Conservation (phyloP, 371 early-diverging fungal genomes). For the Neoconidiobolus thromboides region DNA sequence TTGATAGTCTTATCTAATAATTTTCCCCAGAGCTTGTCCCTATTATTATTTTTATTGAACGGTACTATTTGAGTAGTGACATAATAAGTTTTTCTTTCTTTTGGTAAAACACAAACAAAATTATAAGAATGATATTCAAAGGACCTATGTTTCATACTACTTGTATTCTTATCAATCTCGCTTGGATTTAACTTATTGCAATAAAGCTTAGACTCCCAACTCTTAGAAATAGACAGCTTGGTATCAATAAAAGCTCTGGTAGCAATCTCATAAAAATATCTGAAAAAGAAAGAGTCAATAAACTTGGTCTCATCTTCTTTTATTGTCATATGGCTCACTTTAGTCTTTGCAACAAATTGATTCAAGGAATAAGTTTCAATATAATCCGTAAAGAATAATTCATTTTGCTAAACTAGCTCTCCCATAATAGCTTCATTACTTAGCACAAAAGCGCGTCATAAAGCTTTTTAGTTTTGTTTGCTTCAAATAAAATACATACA, state of each 20-base stretch:
- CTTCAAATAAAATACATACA: slow-evolving; percentile 12
- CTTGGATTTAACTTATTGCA: slow-evolving; percentile 10
- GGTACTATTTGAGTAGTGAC: slow-evolving; percentile 20
- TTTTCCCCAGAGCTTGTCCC: no score
- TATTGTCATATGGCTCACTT: slow-evolving; percentile 14
- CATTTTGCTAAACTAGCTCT: slow-evolving; percentile 23
- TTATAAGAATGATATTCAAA: slow-evolving; percentile 22
- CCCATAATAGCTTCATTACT: slow-evolving; percentile 24
- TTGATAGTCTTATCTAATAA: not conserved
- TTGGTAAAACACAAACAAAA: slow-evolving; percentile 20
- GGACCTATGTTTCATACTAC: slow-evolving; percentile 9
- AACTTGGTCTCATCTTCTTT: slow-evolving; percentile 13
- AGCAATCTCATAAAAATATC: slow-evolving; percentile 8
- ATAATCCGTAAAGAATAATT: slow-evolving; percentile 23
- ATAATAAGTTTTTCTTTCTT: slow-evolving; percentile 17
- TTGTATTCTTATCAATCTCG: slow-evolving; percentile 5
- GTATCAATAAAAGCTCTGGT: slow-evolving; percentile 15
- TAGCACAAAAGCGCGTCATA: slow-evolving; percentile 21
- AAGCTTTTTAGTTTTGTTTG: slow-evolving; percentile 10
- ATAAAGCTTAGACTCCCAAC: slow-evolving; percentile 15
- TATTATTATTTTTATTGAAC: slow-evolving; percentile 1
- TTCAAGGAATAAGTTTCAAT: slow-evolving; percentile 18
- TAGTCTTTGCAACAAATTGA: slow-evolving; percentile 18
- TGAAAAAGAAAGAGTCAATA: not conserved
- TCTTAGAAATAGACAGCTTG: slow-evolving; percentile 3